A percentile compares a stretch with the other conserved stretches of the same genome.
phyloP scores from a whole-genome alignment of 164 flowering plant species.

The Euptelea pleiosperma region DNA sequence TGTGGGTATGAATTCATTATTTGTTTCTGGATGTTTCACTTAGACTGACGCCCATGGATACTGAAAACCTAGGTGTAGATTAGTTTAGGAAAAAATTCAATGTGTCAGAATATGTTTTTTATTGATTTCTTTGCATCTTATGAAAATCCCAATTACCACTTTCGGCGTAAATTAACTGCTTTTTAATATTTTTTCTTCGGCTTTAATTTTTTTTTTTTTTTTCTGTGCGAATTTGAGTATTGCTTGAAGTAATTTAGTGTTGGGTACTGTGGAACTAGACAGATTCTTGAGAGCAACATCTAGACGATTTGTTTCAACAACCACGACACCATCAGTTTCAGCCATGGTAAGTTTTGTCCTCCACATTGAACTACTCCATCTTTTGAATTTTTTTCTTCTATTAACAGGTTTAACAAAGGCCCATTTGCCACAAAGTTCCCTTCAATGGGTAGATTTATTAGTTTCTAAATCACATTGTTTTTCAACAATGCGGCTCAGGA shows the following conservation, averaged over 20 bases:
- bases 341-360: conserved; percentile 40
- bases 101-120: neutral
- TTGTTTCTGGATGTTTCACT: too few species aligned
- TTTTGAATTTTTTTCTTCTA: neutral
- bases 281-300: conserved; percentile 42
- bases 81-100: neutral
- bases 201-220: neutral
- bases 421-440: neutral
- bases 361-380: neutral
- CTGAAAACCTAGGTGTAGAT: too few species aligned
- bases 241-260: conserved; percentile 9
- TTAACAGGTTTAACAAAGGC: neutral
- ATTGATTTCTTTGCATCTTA: neutral
- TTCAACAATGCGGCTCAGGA: conserved; percentile 29
- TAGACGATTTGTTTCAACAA: conserved; percentile 28
- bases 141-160: neutral
- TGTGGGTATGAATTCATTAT: too few species aligned
- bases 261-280: conserved; percentile 44
- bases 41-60: too few species aligned
- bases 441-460: neutral
- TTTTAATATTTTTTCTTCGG: neutral
- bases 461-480: neutral
- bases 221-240: neutral
- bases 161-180: neutral
- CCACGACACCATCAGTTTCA: conserved; percentile 25